These are phyloP conservation scores for Sistotremastrum suecicum DNA, from an alignment of 768 basidiomycete species.

Conservation along the genomic window DNA sequence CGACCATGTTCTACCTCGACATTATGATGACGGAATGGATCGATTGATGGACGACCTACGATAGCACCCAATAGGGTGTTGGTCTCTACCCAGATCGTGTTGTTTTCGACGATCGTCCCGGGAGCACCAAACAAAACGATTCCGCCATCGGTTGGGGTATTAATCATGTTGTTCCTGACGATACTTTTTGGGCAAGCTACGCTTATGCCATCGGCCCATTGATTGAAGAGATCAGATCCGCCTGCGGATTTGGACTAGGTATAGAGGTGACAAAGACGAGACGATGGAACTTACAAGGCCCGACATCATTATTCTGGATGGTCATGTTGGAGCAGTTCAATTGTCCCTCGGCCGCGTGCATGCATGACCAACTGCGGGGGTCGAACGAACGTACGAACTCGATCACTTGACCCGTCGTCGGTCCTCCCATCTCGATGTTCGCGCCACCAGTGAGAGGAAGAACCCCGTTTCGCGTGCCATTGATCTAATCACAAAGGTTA, in stretches of 20 bases:
- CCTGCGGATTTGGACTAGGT: too few species aligned
- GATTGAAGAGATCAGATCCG: conserved; percentile 44
- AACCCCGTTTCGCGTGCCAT: conserved; percentile 50
- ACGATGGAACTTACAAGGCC: conserved; percentile 31
- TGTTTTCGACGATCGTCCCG: conserved; percentile 59
- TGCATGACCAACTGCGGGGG: conserved; percentile 71
- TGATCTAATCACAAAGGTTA: conserved; percentile 31
- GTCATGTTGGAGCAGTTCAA: conserved; percentile 47
- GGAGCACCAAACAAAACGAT: conserved; percentile 70
- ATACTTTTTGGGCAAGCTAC: conserved; percentile 37
- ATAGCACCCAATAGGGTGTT: conserved; percentile 23
- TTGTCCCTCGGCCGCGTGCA: conserved; percentile 62
- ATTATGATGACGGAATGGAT: conserved; percentile 31
- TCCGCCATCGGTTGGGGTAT: conserved; percentile 39
- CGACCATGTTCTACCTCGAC: conserved; percentile 73
- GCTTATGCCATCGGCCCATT: conserved; percentile 80
- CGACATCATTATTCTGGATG: conserved; percentile 74
- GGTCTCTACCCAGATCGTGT: conserved; percentile 58
- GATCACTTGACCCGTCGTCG: conserved; percentile 55
- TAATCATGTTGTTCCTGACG: neutral
- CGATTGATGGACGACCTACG: neutral
- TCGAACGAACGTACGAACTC: conserved; percentile 67
- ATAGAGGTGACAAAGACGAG: too few species aligned
- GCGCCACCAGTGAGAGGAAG: conserved; percentile 45
- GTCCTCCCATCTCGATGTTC: conserved; percentile 78